Percentiles rank a stretch among this genome's conserved stretches.
Conservation (phyloP, 768 basidiomycete species). For the Collybia sordida region DNA sequence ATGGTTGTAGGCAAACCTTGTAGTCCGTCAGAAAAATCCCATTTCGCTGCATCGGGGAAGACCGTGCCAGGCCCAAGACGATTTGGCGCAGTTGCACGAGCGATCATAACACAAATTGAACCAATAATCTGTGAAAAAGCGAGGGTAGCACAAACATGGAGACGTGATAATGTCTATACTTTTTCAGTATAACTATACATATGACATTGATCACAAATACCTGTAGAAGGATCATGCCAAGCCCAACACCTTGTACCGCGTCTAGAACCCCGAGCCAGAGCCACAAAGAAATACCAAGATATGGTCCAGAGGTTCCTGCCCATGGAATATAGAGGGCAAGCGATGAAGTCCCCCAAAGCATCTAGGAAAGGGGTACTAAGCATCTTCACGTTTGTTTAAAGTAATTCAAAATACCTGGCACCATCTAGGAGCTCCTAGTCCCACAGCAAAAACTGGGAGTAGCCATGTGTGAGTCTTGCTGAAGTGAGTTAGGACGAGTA, state of each 20-base stretch:
- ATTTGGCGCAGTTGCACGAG: constrained; percentile 88
- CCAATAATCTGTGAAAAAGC: constrained; percentile 91
- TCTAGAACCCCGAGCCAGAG: constrained; percentile 95
- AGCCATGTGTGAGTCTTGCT: constrained; percentile 96
- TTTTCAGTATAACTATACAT: constrained; percentile 13
- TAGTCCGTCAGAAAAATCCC: constrained; percentile 80
- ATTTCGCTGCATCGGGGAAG: constrained; percentile 89
- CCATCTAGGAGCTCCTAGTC: constrained; percentile 92
- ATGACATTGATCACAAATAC: constrained; percentile 31
- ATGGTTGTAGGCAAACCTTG: constrained; percentile 34
- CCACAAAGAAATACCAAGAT: constrained; percentile 89
- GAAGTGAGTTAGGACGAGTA: constrained; percentile 77
- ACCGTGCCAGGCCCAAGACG: constrained; percentile 86
- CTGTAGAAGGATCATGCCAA: constrained; percentile 89
- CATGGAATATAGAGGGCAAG: constrained; percentile 92
- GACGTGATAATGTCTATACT: constrained; percentile 75
- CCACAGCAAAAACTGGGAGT: constrained; percentile 91
- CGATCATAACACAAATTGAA: constrained; percentile 88
- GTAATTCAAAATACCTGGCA: constrained; percentile 64
- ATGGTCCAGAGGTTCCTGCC: constrained; percentile 84
- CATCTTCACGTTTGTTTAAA: neutral
- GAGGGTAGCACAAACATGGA: constrained; percentile 92
- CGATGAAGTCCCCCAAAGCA: constrained; percentile 95
- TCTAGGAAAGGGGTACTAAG: constrained; percentile 34
- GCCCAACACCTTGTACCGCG: constrained; percentile 90